Percentiles rank a stretch among this genome's conserved stretches.
Evolutionary conservation across 352 stramenopile genomes (phyloP).

Genomic region (Phytopythium vexans): DNA sequence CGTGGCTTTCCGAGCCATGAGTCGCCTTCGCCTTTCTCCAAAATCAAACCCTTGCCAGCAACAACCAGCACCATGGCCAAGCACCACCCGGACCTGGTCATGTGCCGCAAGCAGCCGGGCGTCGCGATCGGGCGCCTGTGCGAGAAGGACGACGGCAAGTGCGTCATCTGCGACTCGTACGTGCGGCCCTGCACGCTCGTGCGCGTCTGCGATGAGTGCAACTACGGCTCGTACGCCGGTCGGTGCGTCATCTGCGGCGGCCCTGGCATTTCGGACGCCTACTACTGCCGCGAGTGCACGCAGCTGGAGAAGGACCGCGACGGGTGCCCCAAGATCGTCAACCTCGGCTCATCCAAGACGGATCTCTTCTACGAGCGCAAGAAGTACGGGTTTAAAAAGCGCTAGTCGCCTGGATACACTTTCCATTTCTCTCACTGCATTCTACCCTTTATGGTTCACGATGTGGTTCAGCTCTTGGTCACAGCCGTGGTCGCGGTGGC

Average conservation of each 20-base stretch:
- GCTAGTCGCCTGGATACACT: conserved; percentile 29
- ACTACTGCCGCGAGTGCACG: conserved; percentile 99
- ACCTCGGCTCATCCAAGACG: conserved; percentile 92
- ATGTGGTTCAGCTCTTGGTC: neutral
- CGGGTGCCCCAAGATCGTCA: conserved; percentile 99
- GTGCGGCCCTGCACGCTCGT: conserved; percentile 97
- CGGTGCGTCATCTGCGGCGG: conserved; percentile 98
- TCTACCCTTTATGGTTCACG: no score
- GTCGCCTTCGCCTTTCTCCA: conserved; percentile 4
- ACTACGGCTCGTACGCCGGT: conserved; percentile 97
- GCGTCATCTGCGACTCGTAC: conserved; percentile 99
- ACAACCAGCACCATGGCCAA: conserved; percentile 92
- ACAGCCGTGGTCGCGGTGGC: neutral
- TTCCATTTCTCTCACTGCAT: neutral
- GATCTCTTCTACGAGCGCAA: conserved; percentile 99
- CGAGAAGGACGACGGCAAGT: conserved; percentile 99
- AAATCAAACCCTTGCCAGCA: conserved; percentile 3
- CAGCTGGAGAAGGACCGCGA: conserved; percentile 96
- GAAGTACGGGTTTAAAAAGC: conserved; percentile 95
- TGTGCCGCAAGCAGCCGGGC: conserved; percentile 99
- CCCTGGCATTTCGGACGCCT: conserved; percentile 97
- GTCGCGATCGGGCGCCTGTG: conserved; percentile 97
- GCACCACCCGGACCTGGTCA: conserved; percentile 99
- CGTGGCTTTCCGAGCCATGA: neutral
- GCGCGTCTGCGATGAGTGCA: conserved; percentile 99